Percentiles rank a stretch among this genome's conserved stretches.
These are phyloP conservation scores for Cubamyces sp. DNA, from an alignment of 768 basidiomycete species.

Conservation along the genomic window DNA sequence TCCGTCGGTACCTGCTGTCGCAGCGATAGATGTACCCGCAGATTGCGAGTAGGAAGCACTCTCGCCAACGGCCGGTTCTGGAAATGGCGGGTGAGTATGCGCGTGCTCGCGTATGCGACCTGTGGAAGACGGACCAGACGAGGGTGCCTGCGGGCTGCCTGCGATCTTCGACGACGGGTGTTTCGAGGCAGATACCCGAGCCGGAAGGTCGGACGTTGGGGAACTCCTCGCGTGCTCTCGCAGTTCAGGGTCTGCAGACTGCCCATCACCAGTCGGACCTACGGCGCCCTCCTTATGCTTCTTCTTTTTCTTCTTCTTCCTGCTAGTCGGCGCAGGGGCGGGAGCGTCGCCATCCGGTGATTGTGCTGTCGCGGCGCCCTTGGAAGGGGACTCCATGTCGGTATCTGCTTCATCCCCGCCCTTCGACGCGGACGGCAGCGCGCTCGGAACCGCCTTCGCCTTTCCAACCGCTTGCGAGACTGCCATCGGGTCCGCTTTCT, in stretches of 20 bases:
- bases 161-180: neutral
- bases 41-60: neutral
- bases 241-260: constrained; percentile 29
- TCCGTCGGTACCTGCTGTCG: neutral
- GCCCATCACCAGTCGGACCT: constrained; percentile 1
- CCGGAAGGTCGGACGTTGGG: neutral
- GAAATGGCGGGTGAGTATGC: neutral
- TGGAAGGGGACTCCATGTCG: neutral
- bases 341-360: neutral
- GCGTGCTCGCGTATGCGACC: neutral
- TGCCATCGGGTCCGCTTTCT: constrained; percentile 13
- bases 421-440: neutral
- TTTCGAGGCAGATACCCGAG: neutral
- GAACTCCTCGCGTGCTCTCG: neutral
- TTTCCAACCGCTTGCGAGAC: neutral
- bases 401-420: neutral
- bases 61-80: neutral
- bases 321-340: neutral
- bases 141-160: neutral
- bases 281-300: constrained; percentile 29
- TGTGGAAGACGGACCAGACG: neutral
- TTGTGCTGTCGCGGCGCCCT: neutral
- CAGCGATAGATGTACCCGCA: neutral
- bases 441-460: neutral
- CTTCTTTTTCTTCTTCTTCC: constrained; percentile 32